Base-by-base conservation (phyloP, 352 stramenopile species). In the Pythium pyrilobum region DNA sequence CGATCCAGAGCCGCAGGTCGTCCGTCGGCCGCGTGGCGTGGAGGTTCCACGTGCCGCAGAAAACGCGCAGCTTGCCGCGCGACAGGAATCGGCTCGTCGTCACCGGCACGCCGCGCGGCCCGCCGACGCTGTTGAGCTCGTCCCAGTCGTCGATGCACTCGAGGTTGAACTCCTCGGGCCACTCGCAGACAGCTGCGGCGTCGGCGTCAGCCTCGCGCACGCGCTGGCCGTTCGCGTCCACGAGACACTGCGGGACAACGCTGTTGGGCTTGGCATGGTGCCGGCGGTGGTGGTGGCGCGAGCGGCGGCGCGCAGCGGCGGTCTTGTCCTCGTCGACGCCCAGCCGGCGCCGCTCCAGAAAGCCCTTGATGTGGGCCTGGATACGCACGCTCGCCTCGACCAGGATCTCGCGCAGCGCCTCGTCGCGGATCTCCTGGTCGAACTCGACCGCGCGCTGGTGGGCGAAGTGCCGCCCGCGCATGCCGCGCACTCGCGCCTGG, bases 41-140 rank as follows among this genome's bases (percentile, higher is more conserved):
- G 41, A 95, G 75, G 55, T 95, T 95, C 85, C 85, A 95, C 15
- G 82, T 95, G 1, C 78, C 76, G 54, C 78, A 88, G 54, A 91
- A 91, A 13, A 93, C 77, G 27, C 77, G 77, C 4, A 95, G 52
- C 34, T 67, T 59, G n/a, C 62, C 62, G 13, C 58, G 54, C 2
- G 51, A 67, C 10, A 87, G 51, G 34, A 90, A 83, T 11, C 65
- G 48, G 13, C 55, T 18, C 0, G 71, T 49, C 1, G 70, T 79
- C 21, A 77, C 68, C 1, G 42, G 54, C 13, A 74, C 64, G 5
- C 65, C 69, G 15, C 62, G 20, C 2, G 31, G 27, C 0, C 23
- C 71, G 2, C 50, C 43, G 1, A 50, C n/a, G 29, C 69, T 69
- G 31, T 71, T 73, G 8, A 88, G 62, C 5, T 82, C 74, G 13